Base-by-base conservation (phyloP, 192 early-diverging fungal species). In the Haplosporangium gracile region DNA sequence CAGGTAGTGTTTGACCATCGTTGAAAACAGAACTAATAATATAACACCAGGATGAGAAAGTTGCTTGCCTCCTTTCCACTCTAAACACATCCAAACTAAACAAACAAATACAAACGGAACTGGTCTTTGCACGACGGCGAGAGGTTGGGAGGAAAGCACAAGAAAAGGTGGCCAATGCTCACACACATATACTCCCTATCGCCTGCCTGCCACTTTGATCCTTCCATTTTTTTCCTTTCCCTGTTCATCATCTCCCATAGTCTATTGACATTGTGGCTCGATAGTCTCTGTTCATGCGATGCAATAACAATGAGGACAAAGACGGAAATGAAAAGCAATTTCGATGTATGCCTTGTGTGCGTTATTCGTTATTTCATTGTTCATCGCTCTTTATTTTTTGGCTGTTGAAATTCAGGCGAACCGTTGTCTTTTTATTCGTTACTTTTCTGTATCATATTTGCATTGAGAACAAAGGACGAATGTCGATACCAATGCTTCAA, bases 101-200 rank as follows among this genome's bases (percentile, higher is more conserved):
- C 60, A 65, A 65, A 65, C 60, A 65, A 32, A 65, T 26, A 63
- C 7, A 29, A 20, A 63, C 22, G 32, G 1, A 65, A 26, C 29
- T 11, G 13, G 13, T 60, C 9, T 2, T 24, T 60, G 57, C 5
- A 29, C 42, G 11, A 45, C 13, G 43, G 11, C 3, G 11, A 45
- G 43, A 13, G 43, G 43, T 45, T 45, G 43, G 43, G 15, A 45
- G 7, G n/a, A 65, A 29, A 13, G 29, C 13, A 15, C 11, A 65
- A 65, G n/a, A 2, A 34, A 65, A 65, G 55, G 60, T 65, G 60
- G 60, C 11, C 60, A 65, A 65, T 65, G 60, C 60, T 63, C 57
- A 29, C 57, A 9, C 53, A n/a, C 53, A 49, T 22, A 55, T 11
- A n/a, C 24, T 5, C 26, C 8, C 57, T 29, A 11, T 49, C 15